phyloP scores from a whole-genome alignment of 164 flowering plant genomes.

The Dillenia turbinata region DNA sequence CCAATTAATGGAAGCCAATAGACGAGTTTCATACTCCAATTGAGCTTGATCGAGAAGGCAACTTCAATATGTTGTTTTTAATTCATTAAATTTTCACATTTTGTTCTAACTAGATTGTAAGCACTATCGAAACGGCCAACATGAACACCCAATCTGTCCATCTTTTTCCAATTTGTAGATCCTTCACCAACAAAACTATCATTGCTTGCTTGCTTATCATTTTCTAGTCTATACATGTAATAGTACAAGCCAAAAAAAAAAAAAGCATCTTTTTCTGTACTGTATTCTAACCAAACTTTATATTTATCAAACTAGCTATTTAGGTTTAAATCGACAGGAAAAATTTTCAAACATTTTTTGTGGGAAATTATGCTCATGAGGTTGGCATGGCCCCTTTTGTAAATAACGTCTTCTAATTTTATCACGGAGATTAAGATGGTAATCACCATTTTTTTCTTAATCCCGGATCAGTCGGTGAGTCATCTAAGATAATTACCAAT shows the following conservation, averaged over 20 bases:
- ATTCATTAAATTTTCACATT: constrained; percentile 14
- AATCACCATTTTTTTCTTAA: not conserved
- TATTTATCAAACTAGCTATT: constrained; percentile 2
- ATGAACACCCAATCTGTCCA: constrained; percentile 2
- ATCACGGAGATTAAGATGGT: not conserved
- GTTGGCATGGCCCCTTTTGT: constrained; percentile 5
- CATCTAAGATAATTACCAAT: not conserved
- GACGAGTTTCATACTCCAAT: constrained; percentile 2
- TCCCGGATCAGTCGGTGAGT: not conserved
- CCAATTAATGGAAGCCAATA: constrained; percentile 9
- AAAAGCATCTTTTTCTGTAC: constrained; percentile 4
- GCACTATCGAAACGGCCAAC: constrained; percentile 4
- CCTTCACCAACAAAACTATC: not conserved
- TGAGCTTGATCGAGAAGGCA: not conserved
- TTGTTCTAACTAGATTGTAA: constrained; percentile 3
- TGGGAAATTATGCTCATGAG: constrained; percentile 1
- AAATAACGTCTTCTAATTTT: not conserved
- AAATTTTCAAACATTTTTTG: not conserved
- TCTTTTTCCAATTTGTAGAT: constrained; percentile 9
- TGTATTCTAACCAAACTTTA: constrained; percentile 13
- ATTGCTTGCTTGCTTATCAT: not conserved
- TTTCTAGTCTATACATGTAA: constrained; percentile 1
- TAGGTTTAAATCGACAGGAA: not conserved
- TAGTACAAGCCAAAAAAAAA: constrained; percentile 7
- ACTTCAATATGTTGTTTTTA: constrained; percentile 2